Evolutionary conservation across 257 asterid species (phyloP).

Genomic region (Leptodermis oblonga): DNA sequence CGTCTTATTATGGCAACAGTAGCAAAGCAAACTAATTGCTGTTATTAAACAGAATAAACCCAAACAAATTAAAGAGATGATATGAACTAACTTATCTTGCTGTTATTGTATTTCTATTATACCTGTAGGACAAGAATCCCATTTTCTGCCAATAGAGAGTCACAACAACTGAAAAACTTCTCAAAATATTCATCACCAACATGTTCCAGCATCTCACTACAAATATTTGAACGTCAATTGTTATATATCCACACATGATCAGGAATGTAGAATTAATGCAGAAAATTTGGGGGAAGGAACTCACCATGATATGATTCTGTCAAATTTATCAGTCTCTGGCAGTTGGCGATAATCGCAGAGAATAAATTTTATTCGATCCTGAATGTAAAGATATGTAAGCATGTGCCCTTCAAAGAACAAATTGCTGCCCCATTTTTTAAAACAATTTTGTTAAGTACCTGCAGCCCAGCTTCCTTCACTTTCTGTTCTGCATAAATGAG

Average conservation of each 20-base stretch:
- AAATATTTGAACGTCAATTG: too few species aligned
- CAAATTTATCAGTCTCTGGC: conserved; percentile 51
- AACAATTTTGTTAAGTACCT: conserved; percentile 34
- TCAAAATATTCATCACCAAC: conserved; percentile 88
- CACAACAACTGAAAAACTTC: conserved; percentile 63
- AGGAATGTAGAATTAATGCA: too few species aligned
- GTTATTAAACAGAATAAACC: too few species aligned
- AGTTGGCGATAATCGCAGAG: conserved; percentile 81
- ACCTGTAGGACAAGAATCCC: conserved; percentile 91
- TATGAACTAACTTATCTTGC: too few species aligned
- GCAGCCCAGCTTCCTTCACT: conserved; percentile 81
- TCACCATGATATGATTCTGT: conserved; percentile 84
- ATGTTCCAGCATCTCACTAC: conserved; percentile 96
- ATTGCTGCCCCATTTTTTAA: too few species aligned
- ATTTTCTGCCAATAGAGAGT: conserved; percentile 56
- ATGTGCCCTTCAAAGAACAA: too few species aligned
- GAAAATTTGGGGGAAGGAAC: not conserved
- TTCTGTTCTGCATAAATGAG: conserved; percentile 56
- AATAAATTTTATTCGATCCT: conserved; percentile 60
- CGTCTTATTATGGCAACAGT: too few species aligned
- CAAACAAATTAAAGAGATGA: too few species aligned
- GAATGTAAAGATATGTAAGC: conserved; percentile 5
- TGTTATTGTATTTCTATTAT: too few species aligned
- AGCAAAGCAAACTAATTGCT: too few species aligned
- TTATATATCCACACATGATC: not conserved